phyloP scores from a whole-genome alignment of 192 early-diverging fungal species.

The Kickxella alabastrina region DNA sequence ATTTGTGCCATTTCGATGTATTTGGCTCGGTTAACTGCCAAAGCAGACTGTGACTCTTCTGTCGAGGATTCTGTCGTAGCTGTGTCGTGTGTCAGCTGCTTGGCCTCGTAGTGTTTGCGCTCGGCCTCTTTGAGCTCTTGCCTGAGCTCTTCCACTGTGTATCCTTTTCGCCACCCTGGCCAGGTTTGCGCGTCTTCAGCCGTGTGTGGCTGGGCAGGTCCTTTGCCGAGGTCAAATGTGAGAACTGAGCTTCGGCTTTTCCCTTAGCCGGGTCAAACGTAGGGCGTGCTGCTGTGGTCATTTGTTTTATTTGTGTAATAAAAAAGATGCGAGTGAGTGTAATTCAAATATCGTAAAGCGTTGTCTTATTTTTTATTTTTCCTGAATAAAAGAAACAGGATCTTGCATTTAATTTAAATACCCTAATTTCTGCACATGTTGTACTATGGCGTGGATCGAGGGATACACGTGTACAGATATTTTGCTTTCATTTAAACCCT shows the following conservation, averaged over 20 bases:
- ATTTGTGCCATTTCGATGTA: slow-evolving; percentile 45
- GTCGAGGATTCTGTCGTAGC: slow-evolving; percentile 14
- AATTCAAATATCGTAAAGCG: no score
- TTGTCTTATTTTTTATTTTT: no score
- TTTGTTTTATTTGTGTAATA: no score
- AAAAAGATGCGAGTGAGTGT: no score
- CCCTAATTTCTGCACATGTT: no score
- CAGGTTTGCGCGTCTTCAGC: slow-evolving; percentile 72
- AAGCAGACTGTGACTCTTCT: not conserved
- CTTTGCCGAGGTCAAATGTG: slow-evolving; percentile 61
- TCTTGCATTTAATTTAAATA: no score
- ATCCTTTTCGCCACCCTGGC: slow-evolving; percentile 60
- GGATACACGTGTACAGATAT: no score
- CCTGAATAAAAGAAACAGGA: no score
- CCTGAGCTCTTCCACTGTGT: slow-evolving; percentile 60
- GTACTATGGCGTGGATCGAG: no score
- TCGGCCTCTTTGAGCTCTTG: slow-evolving; percentile 65
- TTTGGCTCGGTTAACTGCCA: slow-evolving; percentile 1
- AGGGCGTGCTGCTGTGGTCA: slow-evolving; percentile 68
- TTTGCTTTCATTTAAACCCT: no score
- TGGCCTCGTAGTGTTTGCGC: slow-evolving; percentile 59
- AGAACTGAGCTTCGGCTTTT: slow-evolving; percentile 58
- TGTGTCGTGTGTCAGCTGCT: no score
- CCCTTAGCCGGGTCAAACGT: slow-evolving; percentile 77
- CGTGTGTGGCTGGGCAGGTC: slow-evolving; percentile 74